These are phyloP conservation scores for Thuidium tamariscinum DNA, from an alignment of 225 moss, liverwort and hornwort genomes.

Conservation along the genomic window DNA sequence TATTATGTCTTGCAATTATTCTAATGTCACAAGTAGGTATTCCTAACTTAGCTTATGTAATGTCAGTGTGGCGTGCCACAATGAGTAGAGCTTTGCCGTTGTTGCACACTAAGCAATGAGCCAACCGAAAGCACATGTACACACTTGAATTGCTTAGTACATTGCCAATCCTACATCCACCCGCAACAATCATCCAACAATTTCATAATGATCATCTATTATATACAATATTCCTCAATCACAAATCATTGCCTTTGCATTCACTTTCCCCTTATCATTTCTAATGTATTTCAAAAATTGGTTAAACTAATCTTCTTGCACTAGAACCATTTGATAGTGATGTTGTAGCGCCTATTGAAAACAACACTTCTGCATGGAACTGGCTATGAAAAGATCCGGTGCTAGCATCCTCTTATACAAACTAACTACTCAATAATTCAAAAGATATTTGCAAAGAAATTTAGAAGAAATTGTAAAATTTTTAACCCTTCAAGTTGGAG, in stretches of 20 bases:
- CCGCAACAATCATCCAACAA: not conserved
- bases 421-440: rapidly evolving
- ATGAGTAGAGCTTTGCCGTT: not conserved
- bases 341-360: not conserved
- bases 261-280: not conserved
- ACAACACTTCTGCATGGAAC: not conserved
- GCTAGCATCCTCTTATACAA: not conserved
- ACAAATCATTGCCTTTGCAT: rapidly evolving
- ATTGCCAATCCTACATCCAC: not conserved
- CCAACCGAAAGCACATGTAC: conserved; percentile 1
- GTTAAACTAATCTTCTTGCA: not conserved
- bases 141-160: not conserved
- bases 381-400: not conserved
- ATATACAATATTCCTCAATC: not conserved
- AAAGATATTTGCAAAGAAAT: not conserved
- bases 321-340: not conserved
- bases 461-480: not conserved
- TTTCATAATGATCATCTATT: not conserved
- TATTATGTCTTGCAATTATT: not conserved
- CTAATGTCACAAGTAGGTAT: not conserved
- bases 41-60: not conserved
- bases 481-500: not conserved
- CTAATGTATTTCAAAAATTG: not conserved
- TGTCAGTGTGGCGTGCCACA: not conserved
- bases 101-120: conserved; percentile 6